Evolutionary conservation across 331 rosid species (phyloP).

Genomic region (Malus hybrid): DNA sequence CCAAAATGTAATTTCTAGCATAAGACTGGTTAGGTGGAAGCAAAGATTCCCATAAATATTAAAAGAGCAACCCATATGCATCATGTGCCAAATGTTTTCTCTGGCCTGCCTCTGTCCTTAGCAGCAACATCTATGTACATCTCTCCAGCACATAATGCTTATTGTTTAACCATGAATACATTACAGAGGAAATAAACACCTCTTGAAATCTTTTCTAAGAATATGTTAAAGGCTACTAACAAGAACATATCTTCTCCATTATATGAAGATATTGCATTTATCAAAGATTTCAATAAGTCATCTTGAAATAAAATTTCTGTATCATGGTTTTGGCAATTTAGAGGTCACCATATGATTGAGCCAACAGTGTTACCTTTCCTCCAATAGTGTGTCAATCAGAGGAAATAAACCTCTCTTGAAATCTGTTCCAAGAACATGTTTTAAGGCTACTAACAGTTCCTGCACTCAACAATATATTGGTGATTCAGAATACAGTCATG

Average conservation of each 20-base stretch:
- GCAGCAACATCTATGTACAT: neutral
- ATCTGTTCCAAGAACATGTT: conserved; percentile 99
- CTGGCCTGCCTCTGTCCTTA: neutral
- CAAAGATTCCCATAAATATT: neutral
- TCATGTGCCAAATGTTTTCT: neutral
- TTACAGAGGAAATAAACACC: conserved; percentile 83
- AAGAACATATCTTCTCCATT: conserved; percentile 3
- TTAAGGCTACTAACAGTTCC: conserved; percentile 88
- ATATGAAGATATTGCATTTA: neutral
- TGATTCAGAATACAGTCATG: neutral
- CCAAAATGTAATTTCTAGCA: neutral
- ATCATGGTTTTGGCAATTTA: neutral
- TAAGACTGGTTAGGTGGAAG: neutral
- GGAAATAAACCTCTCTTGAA: conserved; percentile 98
- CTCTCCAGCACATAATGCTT: neutral
- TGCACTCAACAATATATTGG: conserved; percentile 36
- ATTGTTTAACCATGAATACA: neutral
- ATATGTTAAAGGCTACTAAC: conserved; percentile 83
- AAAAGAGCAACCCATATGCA: neutral
- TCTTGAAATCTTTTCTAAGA: conserved; percentile 91
- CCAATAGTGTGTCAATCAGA: conserved; percentile 85
- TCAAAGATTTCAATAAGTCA: neutral
- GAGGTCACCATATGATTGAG: neutral
- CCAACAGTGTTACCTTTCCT: conserved; percentile 66
- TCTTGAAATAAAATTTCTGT: neutral